Base-by-base conservation (phyloP, 139 green algal genomes). In the Tetradesmus obliquus region DNA sequence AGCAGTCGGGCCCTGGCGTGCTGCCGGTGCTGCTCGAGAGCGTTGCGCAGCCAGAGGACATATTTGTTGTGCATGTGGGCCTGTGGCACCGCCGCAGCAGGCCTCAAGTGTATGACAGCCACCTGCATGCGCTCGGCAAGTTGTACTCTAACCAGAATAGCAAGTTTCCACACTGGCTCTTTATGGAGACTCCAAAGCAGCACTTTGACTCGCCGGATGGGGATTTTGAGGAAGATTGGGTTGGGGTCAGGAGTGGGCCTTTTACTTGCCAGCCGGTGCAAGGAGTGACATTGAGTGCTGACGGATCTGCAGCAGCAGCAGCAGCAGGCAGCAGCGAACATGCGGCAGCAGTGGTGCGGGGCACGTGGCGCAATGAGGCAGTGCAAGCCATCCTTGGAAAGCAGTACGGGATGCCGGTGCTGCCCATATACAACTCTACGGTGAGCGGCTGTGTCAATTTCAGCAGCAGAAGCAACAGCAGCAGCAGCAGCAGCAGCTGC, bases 171-270 rank as follows among this genome's bases (percentile, higher is more conserved):
- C 60, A 89, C 66, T 19, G 83, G 62, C 84, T 92, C 54, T 92
- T 88, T 62, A 92, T 92, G 89, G 54, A 92, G 66, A 92, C 89
- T 1, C 89, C 89, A 10, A 92, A 92, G 82, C 89, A 92, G 82
- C 89, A 92, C 54, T 92, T 92, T 92, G 89, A 88, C 20, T 82
- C 58, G 6, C 55, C 45, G 24, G 89, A 92, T 17, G 89, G 89
- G 2, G 89, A 92, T 54, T 92, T 79, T 32, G 57, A 92, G 8
- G 20, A 55, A 22, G 3, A 22, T 6, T 92, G 89, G 89, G 76
- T 92, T 32, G 82, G 24, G 3, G 22, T 24, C 3, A 60, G 72
- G 5, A 88, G 81, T 60, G 81, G 89, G 5, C 89, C 81, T 2
- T 89, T 55, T 8, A 54, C 24, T 1, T 92, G 89, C 66, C 80